Percentiles rank a stretch among this genome's conserved stretches.
Conservation (phyloP, 2,329 filamentous ascomycete genomes). For the Verticillium zaregamsianum region DNA sequence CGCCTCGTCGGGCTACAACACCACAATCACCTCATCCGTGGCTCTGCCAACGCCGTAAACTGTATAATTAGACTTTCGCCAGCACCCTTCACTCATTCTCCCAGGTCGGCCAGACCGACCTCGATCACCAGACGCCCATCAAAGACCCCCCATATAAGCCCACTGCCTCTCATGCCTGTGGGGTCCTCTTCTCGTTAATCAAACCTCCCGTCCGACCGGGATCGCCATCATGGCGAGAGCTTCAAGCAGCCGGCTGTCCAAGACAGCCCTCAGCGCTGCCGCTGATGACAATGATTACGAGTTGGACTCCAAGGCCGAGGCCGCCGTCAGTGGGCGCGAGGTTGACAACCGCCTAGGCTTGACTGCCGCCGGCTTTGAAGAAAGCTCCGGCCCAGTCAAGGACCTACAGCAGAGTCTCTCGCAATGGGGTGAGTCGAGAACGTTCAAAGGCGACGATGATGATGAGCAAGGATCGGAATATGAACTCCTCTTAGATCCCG, state of each 20-base stretch:
- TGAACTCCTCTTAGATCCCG: conserved; percentile 53
- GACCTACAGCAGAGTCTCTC: conserved; percentile 32
- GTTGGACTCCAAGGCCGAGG: conserved; percentile 19
- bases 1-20: neutral
- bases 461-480: conserved; percentile 47
- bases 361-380: conserved; percentile 11
- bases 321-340: conserved; percentile 25
- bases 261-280: conserved; percentile 18
- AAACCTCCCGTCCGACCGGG: conserved; percentile 4
- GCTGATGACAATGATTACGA: conserved; percentile 20
- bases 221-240: conserved; percentile 22
- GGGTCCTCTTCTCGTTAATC: conserved; percentile 5
- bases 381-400: conserved; percentile 18
- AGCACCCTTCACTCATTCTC: neutral
- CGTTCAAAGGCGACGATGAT: conserved; percentile 28
- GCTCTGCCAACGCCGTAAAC: neutral
- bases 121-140: conserved; percentile 5
- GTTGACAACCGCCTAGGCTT: conserved; percentile 15
- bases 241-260: conserved; percentile 25
- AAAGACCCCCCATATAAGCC: conserved; percentile 15
- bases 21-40: neutral
- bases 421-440: conserved; percentile 35
- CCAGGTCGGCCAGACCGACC: conserved; percentile 1
- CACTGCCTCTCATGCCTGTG: conserved; percentile 8
- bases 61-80: neutral